Base-by-base conservation (phyloP, 768 basidiomycete species). In the Neoboletus brunneissimus region DNA sequence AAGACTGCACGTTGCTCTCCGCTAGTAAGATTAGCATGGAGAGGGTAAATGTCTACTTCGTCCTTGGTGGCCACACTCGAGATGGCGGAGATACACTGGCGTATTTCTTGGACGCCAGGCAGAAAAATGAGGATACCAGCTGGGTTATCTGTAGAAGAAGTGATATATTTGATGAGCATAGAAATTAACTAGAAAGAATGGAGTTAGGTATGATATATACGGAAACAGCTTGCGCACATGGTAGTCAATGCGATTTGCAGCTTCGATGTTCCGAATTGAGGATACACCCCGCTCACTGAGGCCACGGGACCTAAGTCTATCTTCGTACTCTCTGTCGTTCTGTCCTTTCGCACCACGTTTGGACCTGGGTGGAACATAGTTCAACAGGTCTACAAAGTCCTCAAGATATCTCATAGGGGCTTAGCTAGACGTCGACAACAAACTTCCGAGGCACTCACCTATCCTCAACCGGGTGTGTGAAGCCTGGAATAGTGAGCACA, bases 51-150 rank as follows among this genome's bases (percentile, higher is more conserved):
- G 29, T 81, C 79, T 5, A 75, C 77, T 25, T 77, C 67, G 9
- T 69, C 69, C 4, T 61, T 55, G 0, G 75, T n/a, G 27, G 61
- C 25, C 15, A 67, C 60, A 38, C 65, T 66, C 16, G 74, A 76
- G 42, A 94, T 72, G 5, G 80, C 76, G 13, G 87, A 81, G 20
- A 91, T 83, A 63, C 89, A 90, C 57, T 88, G 84, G 20, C 84
- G 81, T 60, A 94, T 94, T 66, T 94, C 91, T 71, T 88, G 89
- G 2, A 93, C 88, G 69, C 94, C 94, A n/a, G 92, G 85, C 53
- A 94, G 76, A 73, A 98, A 98, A 43, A 97, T 82, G 23, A 98
- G 78, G 44, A 97, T 83, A 6, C 87, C 93, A 3, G 85, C 88
- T 6, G 56, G 59, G 10, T 68, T 71, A 13, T 76, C 65, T 23